Conservation (phyloP, 2,329 filamentous ascomycete species). For the Hymenoscyphus repandus region DNA sequence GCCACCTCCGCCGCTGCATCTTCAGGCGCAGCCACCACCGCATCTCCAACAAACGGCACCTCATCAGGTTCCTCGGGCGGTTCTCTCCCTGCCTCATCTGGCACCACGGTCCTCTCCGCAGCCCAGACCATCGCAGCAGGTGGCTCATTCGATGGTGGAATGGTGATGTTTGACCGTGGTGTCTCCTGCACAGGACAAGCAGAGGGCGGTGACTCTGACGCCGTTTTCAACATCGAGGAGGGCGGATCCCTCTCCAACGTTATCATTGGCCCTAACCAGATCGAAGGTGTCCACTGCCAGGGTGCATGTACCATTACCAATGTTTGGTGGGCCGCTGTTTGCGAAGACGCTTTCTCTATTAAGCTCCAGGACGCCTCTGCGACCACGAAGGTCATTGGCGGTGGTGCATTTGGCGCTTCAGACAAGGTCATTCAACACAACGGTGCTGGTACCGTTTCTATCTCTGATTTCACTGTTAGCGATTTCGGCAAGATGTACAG, state of each 20-base stretch:
- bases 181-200: conserved; percentile 37
- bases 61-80: conserved; percentile 30
- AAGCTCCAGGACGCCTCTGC: conserved; percentile 26
- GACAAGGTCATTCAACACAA: conserved; percentile 39
- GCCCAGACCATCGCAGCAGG: conserved; percentile 40
- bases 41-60: neutral
- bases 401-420: conserved; percentile 37
- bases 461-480: conserved; percentile 36
- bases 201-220: conserved; percentile 36
- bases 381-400: conserved; percentile 38
- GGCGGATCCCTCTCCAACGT: conserved; percentile 32
- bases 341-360: conserved; percentile 24
- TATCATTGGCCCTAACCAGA: conserved; percentile 33
- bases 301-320: conserved; percentile 26
- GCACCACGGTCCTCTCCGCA: conserved; percentile 37
- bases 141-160: conserved; percentile 41
- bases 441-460: conserved; percentile 34
- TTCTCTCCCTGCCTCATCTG: conserved; percentile 26
- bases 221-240: conserved; percentile 31
- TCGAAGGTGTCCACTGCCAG: conserved; percentile 29
- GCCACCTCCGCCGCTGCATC: neutral
- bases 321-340: conserved; percentile 25
- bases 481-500: conserved; percentile 45
- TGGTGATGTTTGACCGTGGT: conserved; percentile 40
- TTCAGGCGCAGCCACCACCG: neutral